Conservation (phyloP, 495 filamentous ascomycete species). For the Aspergillus saccharolyticus region DNA sequence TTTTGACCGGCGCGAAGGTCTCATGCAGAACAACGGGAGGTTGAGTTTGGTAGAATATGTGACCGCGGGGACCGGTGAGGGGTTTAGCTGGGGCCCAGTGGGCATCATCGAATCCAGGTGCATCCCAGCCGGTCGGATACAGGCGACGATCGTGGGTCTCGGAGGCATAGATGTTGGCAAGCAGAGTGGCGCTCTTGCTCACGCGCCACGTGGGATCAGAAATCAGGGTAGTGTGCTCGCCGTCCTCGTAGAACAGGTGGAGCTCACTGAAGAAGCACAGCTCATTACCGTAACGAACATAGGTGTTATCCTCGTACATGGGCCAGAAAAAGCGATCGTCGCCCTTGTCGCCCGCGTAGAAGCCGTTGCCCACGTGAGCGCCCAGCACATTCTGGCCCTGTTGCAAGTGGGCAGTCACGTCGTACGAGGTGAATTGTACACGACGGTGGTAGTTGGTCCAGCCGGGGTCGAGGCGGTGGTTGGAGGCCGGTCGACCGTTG, state of each 20-base stretch:
- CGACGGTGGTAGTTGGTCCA: slow-evolving; percentile 30
- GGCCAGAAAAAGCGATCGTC: slow-evolving; percentile 29
- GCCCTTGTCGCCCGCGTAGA: slow-evolving; percentile 28
- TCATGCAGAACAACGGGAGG: slow-evolving; percentile 26
- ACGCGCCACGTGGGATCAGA: slow-evolving; percentile 25
- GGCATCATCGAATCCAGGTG: slow-evolving; percentile 12
- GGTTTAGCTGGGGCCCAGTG: slow-evolving; percentile 22
- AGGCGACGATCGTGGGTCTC: slow-evolving; percentile 23
- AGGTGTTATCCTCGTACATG: slow-evolving; percentile 31
- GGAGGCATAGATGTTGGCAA: slow-evolving; percentile 29
- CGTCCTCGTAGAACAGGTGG: slow-evolving; percentile 24
- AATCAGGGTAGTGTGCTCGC: slow-evolving; percentile 18
- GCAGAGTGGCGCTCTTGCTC: slow-evolving; percentile 22
- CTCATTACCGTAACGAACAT: slow-evolving; percentile 28
- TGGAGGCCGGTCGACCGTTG: slow-evolving; percentile 21
- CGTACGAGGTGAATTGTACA: slow-evolving; percentile 25
- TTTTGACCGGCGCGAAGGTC: slow-evolving; percentile 19
- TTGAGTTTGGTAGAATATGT: slow-evolving; percentile 23
- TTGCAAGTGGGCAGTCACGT: slow-evolving; percentile 18
- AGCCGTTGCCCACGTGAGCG: slow-evolving; percentile 27
- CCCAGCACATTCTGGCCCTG: slow-evolving; percentile 21
- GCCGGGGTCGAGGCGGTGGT: slow-evolving; percentile 26
- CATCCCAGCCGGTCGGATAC: slow-evolving; percentile 24
- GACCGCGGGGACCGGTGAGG: slow-evolving; percentile 24
- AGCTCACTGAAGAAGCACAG: slow-evolving; percentile 29